Evolutionary conservation across 139 green algal species (phyloP).

Genomic region (Picochlorum sp.): DNA sequence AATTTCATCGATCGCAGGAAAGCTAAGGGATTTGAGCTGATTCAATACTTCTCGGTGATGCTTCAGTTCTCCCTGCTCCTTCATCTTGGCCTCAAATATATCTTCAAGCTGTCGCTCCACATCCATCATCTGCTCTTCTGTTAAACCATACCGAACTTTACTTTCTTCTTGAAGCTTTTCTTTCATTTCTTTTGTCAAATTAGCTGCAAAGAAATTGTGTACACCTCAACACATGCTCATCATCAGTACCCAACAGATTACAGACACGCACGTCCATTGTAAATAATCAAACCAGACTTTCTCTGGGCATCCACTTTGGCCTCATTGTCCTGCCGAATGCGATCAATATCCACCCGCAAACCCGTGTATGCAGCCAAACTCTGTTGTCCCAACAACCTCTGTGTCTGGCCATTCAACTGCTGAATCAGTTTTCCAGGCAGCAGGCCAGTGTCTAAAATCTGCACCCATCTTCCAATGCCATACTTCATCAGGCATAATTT

Average conservation of each 20-base stretch:
- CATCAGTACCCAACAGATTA: not conserved
- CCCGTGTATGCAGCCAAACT: constrained; percentile 54
- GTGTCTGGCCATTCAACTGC: constrained; percentile 82
- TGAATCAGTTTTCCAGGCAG: constrained; percentile 84
- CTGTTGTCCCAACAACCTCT: constrained; percentile 82
- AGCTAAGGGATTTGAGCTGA: not conserved
- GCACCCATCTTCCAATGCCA: constrained; percentile 73
- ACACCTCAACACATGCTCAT: not conserved
- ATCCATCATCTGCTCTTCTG: constrained; percentile 35
- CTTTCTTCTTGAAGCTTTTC: constrained; percentile 46
- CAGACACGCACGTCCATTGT: constrained; percentile 52
- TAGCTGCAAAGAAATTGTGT: constrained; percentile 33
- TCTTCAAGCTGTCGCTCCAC: constrained; percentile 44
- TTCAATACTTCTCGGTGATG: not conserved
- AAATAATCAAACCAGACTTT: constrained; percentile 79
- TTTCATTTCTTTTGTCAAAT: constrained; percentile 59
- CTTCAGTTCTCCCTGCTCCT: constrained; percentile 12
- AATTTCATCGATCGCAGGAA: constrained; percentile 10
- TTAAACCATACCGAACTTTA: constrained; percentile 49
- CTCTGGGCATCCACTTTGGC: constrained; percentile 39
- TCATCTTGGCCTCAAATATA: constrained; percentile 14
- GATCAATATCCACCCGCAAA: constrained; percentile 64
- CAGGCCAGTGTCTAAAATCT: constrained; percentile 71
- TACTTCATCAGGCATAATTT: constrained; percentile 78
- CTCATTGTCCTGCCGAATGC: constrained; percentile 68